These are phyloP conservation scores for Taxawa tesnikishii DNA, from an alignment of 2,329 filamentous ascomycete genomes.

Conservation along the genomic window DNA sequence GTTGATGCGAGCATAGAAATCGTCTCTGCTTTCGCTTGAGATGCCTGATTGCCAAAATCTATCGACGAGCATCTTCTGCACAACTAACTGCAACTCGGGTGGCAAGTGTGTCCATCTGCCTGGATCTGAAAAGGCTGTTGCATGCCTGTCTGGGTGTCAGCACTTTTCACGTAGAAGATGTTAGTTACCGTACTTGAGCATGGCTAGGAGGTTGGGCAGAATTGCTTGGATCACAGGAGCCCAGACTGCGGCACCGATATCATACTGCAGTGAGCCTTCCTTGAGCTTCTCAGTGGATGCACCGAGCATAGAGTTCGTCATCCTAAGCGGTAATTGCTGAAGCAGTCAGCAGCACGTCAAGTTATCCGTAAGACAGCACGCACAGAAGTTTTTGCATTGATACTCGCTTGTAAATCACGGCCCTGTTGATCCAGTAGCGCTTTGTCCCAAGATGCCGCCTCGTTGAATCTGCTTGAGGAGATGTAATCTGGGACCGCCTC, in stretches of 20 bases:
- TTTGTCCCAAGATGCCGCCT: constrained; percentile 71
- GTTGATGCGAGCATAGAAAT: constrained; percentile 86
- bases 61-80: constrained; percentile 77
- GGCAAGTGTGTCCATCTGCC: constrained; percentile 71
- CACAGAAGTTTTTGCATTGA: constrained; percentile 57
- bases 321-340: constrained; percentile 67
- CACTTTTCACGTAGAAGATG: not conserved
- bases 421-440: constrained; percentile 69
- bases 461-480: constrained; percentile 57
- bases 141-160: constrained; percentile 44
- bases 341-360: no score
- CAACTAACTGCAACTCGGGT: constrained; percentile 60
- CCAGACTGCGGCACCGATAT: constrained; percentile 73
- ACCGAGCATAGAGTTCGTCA: constrained; percentile 84
- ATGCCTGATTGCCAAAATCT: constrained; percentile 98
- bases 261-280: constrained; percentile 58
- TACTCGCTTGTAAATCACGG: constrained; percentile 61
- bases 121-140: constrained; percentile 82
- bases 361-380: constrained; percentile 6
- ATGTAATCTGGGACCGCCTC: constrained; percentile 74
- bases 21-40: constrained; percentile 86
- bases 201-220: constrained; percentile 73
- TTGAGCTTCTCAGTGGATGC: constrained; percentile 85
- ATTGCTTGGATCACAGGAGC: constrained; percentile 68
- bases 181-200: constrained; percentile 47